Percentiles rank a stretch among this genome's conserved stretches.
phyloP scores from a whole-genome alignment of 306 rosid species.

The Lathyrus oleraceus region DNA sequence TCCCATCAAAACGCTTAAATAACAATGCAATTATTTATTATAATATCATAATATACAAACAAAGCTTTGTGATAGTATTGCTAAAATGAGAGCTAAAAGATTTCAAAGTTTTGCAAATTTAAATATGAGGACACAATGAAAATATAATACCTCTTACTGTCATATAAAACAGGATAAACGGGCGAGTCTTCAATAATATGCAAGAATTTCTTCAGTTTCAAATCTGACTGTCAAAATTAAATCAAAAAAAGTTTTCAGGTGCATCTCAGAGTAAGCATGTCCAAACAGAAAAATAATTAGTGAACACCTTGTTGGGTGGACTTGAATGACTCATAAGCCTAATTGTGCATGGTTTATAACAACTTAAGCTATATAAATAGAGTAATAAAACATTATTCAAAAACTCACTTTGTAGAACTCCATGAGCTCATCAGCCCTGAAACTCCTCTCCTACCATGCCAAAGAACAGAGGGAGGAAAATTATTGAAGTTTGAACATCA shows the following conservation, averaged over 20 bases:
- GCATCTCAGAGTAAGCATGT: constrained; percentile 5
- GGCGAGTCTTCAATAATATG: constrained; percentile 84
- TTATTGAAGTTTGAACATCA: constrained; percentile 15
- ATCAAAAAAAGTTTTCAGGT: constrained; percentile 31
- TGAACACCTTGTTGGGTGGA: constrained; percentile 10
- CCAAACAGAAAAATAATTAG: constrained; percentile 7
- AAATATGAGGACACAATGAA: not conserved
- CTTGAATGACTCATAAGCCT: constrained; percentile 8
- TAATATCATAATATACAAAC: not conserved
- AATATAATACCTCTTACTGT: constrained; percentile 62
- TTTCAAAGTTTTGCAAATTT: constrained; percentile 19
- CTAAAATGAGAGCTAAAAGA: constrained; percentile 22
- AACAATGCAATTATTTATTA: not conserved
- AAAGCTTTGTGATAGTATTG: not conserved
- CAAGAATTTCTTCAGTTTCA: constrained; percentile 93
- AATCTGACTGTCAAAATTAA: constrained; percentile 72
- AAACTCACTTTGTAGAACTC: constrained; percentile 87
- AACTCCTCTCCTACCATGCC: constrained; percentile 60
- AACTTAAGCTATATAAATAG: not conserved
- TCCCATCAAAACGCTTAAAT: not conserved
- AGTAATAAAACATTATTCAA: constrained; percentile 21
- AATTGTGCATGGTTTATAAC: not conserved
- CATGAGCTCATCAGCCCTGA: constrained; percentile 89
- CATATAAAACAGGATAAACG: constrained; percentile 82
- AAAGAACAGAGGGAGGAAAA: constrained; percentile 8